Percentiles rank a stretch among this genome's conserved stretches.
phyloP scores from a whole-genome alignment of 1,284 basidiomycete species.

The Moesziomyces aphidis region DNA sequence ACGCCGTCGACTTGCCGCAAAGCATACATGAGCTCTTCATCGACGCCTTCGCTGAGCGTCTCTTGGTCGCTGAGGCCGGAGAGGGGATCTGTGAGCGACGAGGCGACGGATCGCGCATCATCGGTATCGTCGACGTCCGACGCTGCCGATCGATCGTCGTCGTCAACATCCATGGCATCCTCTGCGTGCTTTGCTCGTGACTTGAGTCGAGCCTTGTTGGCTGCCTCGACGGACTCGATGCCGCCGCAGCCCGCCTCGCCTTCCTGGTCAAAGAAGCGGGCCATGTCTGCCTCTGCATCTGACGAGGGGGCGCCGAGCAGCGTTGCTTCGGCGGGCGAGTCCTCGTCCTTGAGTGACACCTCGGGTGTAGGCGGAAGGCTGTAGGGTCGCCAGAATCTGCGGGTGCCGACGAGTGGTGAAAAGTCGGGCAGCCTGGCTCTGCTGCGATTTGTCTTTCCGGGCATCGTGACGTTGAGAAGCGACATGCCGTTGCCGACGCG shows the following conservation, averaged over 20 bases:
- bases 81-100: conserved; percentile 58
- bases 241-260: conserved; percentile 36
- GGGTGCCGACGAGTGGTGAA: conserved; percentile 59
- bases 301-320: conserved; percentile 15
- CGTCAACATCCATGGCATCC: conserved; percentile 17
- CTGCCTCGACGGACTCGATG: conserved; percentile 13
- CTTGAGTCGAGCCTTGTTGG: conserved; percentile 3
- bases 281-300: conserved; percentile 20
- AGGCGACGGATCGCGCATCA: conserved; percentile 45
- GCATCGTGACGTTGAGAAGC: conserved; percentile 59
- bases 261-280: conserved; percentile 16
- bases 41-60: conserved; percentile 45
- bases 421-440: conserved; percentile 57
- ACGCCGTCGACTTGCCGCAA: conserved; percentile 21
- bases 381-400: conserved; percentile 52
- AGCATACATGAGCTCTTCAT: conserved; percentile 47
- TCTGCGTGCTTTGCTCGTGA: not conserved
- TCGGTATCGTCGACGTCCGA: conserved; percentile 30
- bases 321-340: conserved; percentile 9
- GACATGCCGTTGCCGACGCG: conserved; percentile 64
- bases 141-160: conserved; percentile 4
- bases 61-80: conserved; percentile 51
- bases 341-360: conserved; percentile 25
- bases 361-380: conserved; percentile 49
- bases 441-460: conserved; percentile 40